These are phyloP conservation scores for Colletotrichum tabaci DNA, from an alignment of 2,329 filamentous ascomycete species.

Conservation along the genomic window DNA sequence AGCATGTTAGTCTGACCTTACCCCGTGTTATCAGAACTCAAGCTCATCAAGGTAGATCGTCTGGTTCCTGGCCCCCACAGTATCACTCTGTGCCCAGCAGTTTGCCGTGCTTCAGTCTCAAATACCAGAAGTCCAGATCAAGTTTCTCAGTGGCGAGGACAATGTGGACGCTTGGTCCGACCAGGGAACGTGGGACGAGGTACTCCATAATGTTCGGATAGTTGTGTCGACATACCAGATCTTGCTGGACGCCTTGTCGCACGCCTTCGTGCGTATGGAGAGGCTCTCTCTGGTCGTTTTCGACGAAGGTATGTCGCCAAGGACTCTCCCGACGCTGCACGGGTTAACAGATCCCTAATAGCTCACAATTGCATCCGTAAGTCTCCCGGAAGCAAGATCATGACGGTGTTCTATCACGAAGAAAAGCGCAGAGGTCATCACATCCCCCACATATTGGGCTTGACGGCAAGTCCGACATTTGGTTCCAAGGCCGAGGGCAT, in stretches of 20 bases:
- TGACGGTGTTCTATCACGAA: conserved; percentile 79
- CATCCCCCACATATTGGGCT: conserved; percentile 79
- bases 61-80: conserved; percentile 83
- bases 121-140: conserved; percentile 71
- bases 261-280: conserved; percentile 79
- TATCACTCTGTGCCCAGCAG: conserved; percentile 78
- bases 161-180: conserved; percentile 82
- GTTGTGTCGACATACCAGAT: conserved; percentile 85
- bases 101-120: conserved; percentile 71
- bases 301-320: conserved; percentile 77
- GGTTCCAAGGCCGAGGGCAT: conserved; percentile 70
- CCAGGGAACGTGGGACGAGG: conserved; percentile 75
- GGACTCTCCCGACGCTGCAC: background rate
- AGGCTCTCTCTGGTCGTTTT: conserved; percentile 80
- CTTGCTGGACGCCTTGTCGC: conserved; percentile 79
- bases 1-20: conserved; percentile 64
- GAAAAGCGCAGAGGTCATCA: conserved; percentile 53
- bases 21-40: too few species aligned
- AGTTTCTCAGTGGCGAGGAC: conserved; percentile 77
- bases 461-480: conserved; percentile 85
- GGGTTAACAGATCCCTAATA: conserved; percentile 50
- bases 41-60: conserved; percentile 62
- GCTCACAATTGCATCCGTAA: conserved; percentile 82
- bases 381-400: conserved; percentile 78
- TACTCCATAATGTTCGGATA: conserved; percentile 76